Conservation (phyloP, 352 stramenopile genomes). For the Pythium utonaiense region DNA sequence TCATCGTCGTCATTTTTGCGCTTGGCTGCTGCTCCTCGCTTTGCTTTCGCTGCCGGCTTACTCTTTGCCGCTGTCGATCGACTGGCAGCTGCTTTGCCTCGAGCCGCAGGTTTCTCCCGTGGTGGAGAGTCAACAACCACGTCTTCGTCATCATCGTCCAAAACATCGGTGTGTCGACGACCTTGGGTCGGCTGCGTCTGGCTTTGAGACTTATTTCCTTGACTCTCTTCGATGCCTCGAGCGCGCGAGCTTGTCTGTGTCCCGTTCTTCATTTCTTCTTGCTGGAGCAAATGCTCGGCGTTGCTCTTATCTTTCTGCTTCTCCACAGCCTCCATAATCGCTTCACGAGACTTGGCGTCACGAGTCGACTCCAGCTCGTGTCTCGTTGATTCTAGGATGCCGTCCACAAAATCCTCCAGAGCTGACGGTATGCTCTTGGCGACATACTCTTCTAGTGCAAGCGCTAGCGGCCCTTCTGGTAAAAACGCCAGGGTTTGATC, state of each 20-base stretch:
- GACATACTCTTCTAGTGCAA: constrained; percentile 78
- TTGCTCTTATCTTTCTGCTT: constrained; percentile 63
- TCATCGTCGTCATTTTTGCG: constrained; percentile 8
- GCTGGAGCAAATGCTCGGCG: constrained; percentile 43
- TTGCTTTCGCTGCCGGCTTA: background rate
- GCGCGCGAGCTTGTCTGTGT: constrained; percentile 4
- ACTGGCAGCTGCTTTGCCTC: background rate
- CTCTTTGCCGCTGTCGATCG: background rate
- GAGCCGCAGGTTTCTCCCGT: background rate
- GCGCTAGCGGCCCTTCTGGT: constrained; percentile 56
- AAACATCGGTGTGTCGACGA: constrained; percentile 6
- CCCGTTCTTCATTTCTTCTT: constrained; percentile 33
- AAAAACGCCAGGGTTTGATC: constrained; percentile 79
- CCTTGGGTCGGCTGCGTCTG: constrained; percentile 16
- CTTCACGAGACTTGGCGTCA: constrained; percentile 50
- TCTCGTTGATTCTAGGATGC: constrained; percentile 67
- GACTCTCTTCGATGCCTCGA: constrained; percentile 13
- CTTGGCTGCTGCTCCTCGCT: background rate
- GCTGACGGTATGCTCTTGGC: constrained; percentile 78
- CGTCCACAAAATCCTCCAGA: constrained; percentile 75
- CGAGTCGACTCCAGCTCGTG: constrained; percentile 46
- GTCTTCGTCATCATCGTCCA: constrained; percentile 24
- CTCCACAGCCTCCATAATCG: constrained; percentile 60
- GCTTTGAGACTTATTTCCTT: constrained; percentile 8
- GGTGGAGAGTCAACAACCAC: constrained; percentile 14